These are phyloP conservation scores for Sugiyamaella mastotermitis DNA, from an alignment of 805 yeast genomes.

Conservation along the genomic window DNA sequence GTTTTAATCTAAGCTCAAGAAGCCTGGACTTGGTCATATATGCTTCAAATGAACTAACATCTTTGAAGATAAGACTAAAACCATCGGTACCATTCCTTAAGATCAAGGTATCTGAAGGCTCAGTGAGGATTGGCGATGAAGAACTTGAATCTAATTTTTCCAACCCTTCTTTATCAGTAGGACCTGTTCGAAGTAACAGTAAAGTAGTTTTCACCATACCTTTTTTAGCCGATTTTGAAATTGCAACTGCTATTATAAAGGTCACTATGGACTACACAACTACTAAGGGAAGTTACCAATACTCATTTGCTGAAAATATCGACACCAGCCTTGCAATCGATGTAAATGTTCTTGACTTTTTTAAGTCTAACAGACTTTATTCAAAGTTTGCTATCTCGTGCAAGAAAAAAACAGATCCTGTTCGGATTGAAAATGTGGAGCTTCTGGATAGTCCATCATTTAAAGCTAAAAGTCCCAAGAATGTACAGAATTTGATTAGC, in stretches of 20 bases:
- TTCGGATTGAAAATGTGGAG: constrained; percentile 43
- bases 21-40: constrained; percentile 13
- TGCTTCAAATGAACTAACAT: constrained; percentile 1
- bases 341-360: constrained; percentile 77
- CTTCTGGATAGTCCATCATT: constrained; percentile 34
- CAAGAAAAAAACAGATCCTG: constrained; percentile 44
- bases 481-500: constrained; percentile 35
- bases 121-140: not conserved
- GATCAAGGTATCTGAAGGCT: constrained; percentile 1
- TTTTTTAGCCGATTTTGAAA: constrained; percentile 24
- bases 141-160: not conserved
- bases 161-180: constrained; percentile 13
- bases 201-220: constrained; percentile 22
- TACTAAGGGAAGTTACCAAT: constrained; percentile 13
- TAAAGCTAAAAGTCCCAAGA: constrained; percentile 30
- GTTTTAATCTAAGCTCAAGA: constrained; percentile 17
- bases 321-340: constrained; percentile 56
- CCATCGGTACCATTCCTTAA: constrained; percentile 2
- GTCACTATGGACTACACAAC: constrained; percentile 24
- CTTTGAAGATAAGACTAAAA: constrained; percentile 5
- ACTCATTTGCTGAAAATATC: constrained; percentile 28
- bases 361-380: constrained; percentile 48
- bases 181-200: constrained; percentile 14
- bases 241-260: constrained; percentile 19
- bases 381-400: constrained; percentile 69